Percentiles rank a stretch among this genome's conserved stretches.
These are phyloP conservation scores for Pleurotus tuber-regium DNA, from an alignment of 768 basidiomycete genomes.

Conservation along the genomic window DNA sequence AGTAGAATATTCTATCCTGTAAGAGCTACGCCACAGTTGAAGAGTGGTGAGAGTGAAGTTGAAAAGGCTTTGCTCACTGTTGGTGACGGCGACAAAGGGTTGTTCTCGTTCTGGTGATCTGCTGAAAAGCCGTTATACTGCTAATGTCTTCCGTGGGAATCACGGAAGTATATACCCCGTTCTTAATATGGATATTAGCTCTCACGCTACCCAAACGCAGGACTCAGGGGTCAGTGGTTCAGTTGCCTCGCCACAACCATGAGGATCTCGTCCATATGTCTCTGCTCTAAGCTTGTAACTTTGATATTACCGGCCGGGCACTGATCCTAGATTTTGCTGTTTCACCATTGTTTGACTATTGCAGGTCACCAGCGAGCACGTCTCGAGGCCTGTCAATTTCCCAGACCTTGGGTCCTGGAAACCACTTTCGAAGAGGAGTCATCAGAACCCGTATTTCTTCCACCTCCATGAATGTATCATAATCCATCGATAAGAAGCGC, in stretches of 20 bases:
- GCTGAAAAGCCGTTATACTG: constrained; percentile 8
- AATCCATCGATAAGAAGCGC: too few species aligned
- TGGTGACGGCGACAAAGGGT: constrained; percentile 10
- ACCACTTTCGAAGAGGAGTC: neutral
- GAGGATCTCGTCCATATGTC: constrained; percentile 4
- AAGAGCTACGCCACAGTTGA: neutral
- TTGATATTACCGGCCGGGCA: neutral
- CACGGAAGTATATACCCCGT: constrained; percentile 5
- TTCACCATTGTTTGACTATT: too few species aligned
- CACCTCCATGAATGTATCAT: too few species aligned
- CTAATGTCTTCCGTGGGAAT: constrained; percentile 7
- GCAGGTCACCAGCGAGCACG: too few species aligned
- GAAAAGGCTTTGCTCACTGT: neutral
- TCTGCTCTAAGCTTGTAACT: neutral
- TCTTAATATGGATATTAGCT: neutral
- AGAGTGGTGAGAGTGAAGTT: neutral
- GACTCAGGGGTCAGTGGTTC: neutral
- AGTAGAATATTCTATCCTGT: neutral
- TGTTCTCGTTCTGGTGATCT: constrained; percentile 4
- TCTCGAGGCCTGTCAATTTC: too few species aligned
- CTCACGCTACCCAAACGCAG: neutral
- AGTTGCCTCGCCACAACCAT: constrained; percentile 1
- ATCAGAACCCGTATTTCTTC: too few species aligned
- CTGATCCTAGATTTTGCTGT: too few species aligned
- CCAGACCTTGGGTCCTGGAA: neutral